Evolutionary conservation across 139 green algal species (phyloP), one percentile per base, ranked within the genome.

Genomic region (Coccomyxa sp.): DNA sequence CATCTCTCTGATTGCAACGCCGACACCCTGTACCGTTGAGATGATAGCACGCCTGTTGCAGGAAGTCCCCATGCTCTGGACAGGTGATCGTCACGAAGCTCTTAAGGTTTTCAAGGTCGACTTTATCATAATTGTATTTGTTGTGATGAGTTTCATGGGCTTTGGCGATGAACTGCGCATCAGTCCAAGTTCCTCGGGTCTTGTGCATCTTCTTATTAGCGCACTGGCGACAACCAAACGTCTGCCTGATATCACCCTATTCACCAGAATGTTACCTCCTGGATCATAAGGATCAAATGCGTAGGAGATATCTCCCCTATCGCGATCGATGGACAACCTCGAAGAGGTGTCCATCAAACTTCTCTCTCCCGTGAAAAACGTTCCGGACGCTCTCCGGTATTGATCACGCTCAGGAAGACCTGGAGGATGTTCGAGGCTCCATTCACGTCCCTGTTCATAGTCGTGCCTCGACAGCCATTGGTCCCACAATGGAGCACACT

Each of bases 241-340:
- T 10, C 14, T 10, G 44, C n/a, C n/a, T n/a, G n/a, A 14, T 58
- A 58, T 58, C 44, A 58, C 44, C 44, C 44, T 58, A 58, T 58
- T 58, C 44, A 58, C 44, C 44, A 58, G 44, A 58, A 58, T 58
- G 44, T 58, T 58, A 58, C 44, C n/a, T 58, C 14, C 44, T 58
- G 44, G 14, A 27, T 58, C 14, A 14, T 58, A 58, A 14, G 44
- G 44, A 14, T 58, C 44, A 58, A 58, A 58, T 58, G 44, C 44
- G 44, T 58, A 58, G 44, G 44, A 58, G 44, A 58, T 58, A 58
- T 58, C 44, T 58, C 44, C 44, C 44, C 44, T 58, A 58, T 58
- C 44, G 44, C 44, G 44, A 58, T 58, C 44, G 44, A 58, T 27
- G 12, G 44, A n/a, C 44, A 58, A 58, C 44, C 44, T 14, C 14